Evolutionary conservation across 352 stramenopile genomes (phyloP).

Genomic region (Phytophthora chlamydospora): DNA sequence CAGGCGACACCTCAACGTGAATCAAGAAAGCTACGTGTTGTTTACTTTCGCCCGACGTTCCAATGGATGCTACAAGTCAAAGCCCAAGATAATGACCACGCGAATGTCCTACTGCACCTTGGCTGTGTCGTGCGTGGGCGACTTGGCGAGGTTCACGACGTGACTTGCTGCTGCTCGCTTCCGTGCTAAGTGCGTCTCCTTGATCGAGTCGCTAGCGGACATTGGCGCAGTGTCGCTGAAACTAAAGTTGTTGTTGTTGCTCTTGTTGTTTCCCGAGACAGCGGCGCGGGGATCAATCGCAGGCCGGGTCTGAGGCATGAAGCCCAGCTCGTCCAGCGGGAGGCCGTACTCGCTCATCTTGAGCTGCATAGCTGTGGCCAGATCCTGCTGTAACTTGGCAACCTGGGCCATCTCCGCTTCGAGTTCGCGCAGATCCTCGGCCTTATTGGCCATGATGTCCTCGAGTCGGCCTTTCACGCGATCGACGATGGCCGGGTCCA

Average conservation of each 20-base stretch:
- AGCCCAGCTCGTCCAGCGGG: slow-evolving; percentile 89
- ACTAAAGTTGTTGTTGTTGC: slow-evolving; percentile 36
- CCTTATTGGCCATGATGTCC: slow-evolving; percentile 92
- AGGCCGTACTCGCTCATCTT: slow-evolving; percentile 94
- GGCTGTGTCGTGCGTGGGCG: slow-evolving; percentile 8
- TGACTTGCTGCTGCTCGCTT: slow-evolving; percentile 24
- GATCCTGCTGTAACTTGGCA: slow-evolving; percentile 79
- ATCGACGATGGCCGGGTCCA: slow-evolving; percentile 86
- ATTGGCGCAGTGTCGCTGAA: background rate
- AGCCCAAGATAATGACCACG: background rate
- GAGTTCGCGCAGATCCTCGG: slow-evolving; percentile 81
- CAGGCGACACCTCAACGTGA: slow-evolving; percentile 1
- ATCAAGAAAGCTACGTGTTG: slow-evolving; percentile 15
- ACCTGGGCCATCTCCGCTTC: slow-evolving; percentile 81
- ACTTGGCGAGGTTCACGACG: slow-evolving; percentile 15
- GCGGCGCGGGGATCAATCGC: slow-evolving; percentile 24
- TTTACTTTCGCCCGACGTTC: background rate
- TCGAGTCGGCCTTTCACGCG: slow-evolving; percentile 88
- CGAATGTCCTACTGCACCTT: slow-evolving; percentile 21
- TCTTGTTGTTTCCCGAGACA: slow-evolving; percentile 23
- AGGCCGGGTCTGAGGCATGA: slow-evolving; percentile 40
- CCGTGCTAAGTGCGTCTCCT: slow-evolving; percentile 21
- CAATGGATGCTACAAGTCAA: background rate
- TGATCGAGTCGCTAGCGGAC: slow-evolving; percentile 11
- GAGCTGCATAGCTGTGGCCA: slow-evolving; percentile 74